Conservation (phyloP, 192 early-diverging fungal genomes). For the Backusella luteola region DNA sequence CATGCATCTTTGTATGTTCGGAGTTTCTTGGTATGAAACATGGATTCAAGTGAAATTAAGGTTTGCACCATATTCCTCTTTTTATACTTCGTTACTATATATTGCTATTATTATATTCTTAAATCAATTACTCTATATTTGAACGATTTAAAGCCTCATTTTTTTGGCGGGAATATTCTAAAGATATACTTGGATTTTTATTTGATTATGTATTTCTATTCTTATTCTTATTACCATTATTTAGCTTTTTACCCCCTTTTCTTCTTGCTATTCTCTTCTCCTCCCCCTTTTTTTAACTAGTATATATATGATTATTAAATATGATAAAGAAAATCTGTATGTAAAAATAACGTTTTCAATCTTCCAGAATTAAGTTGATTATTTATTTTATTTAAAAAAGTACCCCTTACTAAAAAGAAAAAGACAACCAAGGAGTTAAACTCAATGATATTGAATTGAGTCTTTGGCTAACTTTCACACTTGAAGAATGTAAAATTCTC, state of each 20-base stretch:
- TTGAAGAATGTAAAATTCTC: conserved; percentile 16
- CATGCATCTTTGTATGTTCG: neutral
- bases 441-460: conserved; percentile 3
- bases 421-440: neutral
- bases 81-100: conserved; percentile 2
- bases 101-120: conserved; percentile 1
- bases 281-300: neutral
- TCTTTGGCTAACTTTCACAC: conserved; percentile 10
- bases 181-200: neutral
- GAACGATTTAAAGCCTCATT: conserved; percentile 3
- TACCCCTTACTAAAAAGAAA: neutral
- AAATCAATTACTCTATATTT: neutral
- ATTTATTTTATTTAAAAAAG: neutral
- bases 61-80: neutral
- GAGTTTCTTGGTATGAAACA: conserved; percentile 8
- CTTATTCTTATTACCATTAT: no score
- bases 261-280: neutral
- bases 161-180: conserved; percentile 10
- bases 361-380: neutral
- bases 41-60: conserved; percentile 11
- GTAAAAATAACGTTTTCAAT: neutral
- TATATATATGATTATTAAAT: neutral
- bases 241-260: neutral
- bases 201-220: neutral
- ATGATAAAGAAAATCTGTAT: neutral